Evolutionary conservation across 768 basidiomycete genomes (phyloP).

Genomic region (Austroboletus festivus): DNA sequence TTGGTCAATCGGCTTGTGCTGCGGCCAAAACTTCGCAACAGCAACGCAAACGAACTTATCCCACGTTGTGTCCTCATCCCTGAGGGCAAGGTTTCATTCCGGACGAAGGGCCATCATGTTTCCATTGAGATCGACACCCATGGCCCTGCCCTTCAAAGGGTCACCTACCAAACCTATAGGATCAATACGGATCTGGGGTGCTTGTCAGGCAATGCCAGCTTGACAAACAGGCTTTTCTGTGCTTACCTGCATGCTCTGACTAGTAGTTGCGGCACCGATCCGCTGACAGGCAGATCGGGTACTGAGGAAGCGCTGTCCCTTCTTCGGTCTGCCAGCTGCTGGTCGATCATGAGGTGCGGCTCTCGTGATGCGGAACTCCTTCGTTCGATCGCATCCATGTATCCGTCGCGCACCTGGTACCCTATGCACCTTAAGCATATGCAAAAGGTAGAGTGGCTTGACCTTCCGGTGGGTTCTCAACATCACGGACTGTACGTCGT

Average conservation of each 20-base stretch:
- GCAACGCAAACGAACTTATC: background rate
- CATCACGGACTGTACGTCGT: slow-evolving; percentile 27
- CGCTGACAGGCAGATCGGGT: slow-evolving; percentile 42
- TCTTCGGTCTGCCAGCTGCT: slow-evolving; percentile 35
- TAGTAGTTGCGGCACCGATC: slow-evolving; percentile 41
- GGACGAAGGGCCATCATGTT: slow-evolving; percentile 14
- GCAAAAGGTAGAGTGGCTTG: slow-evolving; percentile 37
- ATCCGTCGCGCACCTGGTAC: slow-evolving; percentile 37
- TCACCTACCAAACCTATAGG: slow-evolving; percentile 28
- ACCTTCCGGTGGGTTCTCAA: slow-evolving; percentile 26
- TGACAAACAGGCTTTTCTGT: slow-evolving; percentile 33
- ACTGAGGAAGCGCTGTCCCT: slow-evolving; percentile 41
- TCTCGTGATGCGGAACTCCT: slow-evolving; percentile 32
- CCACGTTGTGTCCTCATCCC: slow-evolving; percentile 39
- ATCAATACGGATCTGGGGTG: slow-evolving; percentile 31
- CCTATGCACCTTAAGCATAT: slow-evolving; percentile 36
- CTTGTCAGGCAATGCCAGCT: slow-evolving; percentile 25
- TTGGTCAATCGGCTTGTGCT: slow-evolving; percentile 40
- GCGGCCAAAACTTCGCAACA: slow-evolving; percentile 20
- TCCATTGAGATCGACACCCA: slow-evolving; percentile 8
- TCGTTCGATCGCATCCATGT: slow-evolving; percentile 31
- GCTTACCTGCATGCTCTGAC: slow-evolving; percentile 46
- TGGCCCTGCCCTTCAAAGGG: background rate
- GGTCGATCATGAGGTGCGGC: slow-evolving; percentile 39
- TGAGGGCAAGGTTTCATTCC: slow-evolving; percentile 25